Base-by-base conservation (phyloP, 148 eudicot species). In the Pouteria glomerata region DNA sequence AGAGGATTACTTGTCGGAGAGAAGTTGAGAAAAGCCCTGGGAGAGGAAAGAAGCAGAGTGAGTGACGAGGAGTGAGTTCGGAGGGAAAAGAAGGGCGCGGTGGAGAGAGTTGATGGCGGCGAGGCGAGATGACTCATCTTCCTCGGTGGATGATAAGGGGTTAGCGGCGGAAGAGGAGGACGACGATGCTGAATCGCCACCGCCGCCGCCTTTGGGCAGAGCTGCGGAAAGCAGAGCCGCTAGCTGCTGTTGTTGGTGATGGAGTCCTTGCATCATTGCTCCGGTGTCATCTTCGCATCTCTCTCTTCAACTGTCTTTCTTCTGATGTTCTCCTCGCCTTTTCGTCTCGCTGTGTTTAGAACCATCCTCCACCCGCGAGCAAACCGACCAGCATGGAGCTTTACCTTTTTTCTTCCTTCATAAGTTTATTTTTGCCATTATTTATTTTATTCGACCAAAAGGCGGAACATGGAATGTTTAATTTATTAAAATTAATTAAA, bases 11-110 rank as follows among this genome's bases (percentile, higher is more conserved):
- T 86, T 88, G 84, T 91, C 96, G 42, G 83, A 73, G 35, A 95
- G 83, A 33, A 95, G 98, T 68, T 91, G 91, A 59, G 90, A 86
- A 72, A 95, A 80, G 66, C 90, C 93, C 57, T 95, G 98, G 74
- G 78, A 83, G 35, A 95, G 89, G 71, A 82, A 91, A 42, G 90
- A 81, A 60, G 96, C 93, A 62, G 97, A 85, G 74, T 88, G 98
- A 41, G 97, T 74, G 44, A 94, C 86, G 29, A 95, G 85, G 8
- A 91, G 58, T 0, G 97, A 86, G 76, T 95, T 95, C 3, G 90
- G 98, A 76, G 96, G 96, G 69, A 80, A 89, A 0, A 89, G 68
- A 45, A 95, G 65, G 55, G 96, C 80, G 35, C 90, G 83, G 71
- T 88, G 97, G 39, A 95, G 89, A 56, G 96, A 86, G 77, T 78